Evolutionary conservation across 345 rosid species (phyloP), one percentile per base, ranked within the genome.

Genomic region (Mallotus nudiflorus): DNA sequence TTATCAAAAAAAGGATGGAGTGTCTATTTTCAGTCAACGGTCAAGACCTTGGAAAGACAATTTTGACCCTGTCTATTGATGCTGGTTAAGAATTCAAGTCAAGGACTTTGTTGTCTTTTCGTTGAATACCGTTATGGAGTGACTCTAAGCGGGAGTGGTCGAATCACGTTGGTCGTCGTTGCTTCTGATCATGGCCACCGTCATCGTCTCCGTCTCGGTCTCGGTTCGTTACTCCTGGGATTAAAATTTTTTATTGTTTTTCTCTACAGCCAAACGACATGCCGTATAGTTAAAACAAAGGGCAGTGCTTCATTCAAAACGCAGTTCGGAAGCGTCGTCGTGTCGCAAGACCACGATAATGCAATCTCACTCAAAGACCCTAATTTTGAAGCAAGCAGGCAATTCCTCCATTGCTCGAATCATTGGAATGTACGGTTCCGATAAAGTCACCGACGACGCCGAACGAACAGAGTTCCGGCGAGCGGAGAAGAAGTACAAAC

Each of bases 401-500:
- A 24, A 28, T 28, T 59, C 45, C 44, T n/a, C 27, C 5, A 35
- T n/a, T 2, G 2, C 37, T 15, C 33, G 73, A 8, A 35, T 56
- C 33, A 10, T 44, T 35, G 62, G 68, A 45, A 94, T 94, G 98
- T 94, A 86, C 78, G 91, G 82, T 65, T 54, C 88, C 50, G 82
- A 86, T 44, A 76, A 71, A n/a, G 65, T 65, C 51, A 50, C 81
- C n/a, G 94, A 83, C 37, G 92, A 86, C 27, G 77, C 76, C 11
- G 89, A 87, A 49, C 83, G 84, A 67, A 88, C 96, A 39, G 96
- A 89, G 60, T 94, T 91, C 77, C 82, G 95, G 77, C 79, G 72
- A 78, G 87, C 96, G n/a, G 97, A 91, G 89, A 94, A 91, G 93
- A 76, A 87, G 76, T 94, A 88, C 91, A 94, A 90, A 74, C 85